Base-by-base conservation (phyloP, 768 basidiomycete species). In the Suillus occidentalis region DNA sequence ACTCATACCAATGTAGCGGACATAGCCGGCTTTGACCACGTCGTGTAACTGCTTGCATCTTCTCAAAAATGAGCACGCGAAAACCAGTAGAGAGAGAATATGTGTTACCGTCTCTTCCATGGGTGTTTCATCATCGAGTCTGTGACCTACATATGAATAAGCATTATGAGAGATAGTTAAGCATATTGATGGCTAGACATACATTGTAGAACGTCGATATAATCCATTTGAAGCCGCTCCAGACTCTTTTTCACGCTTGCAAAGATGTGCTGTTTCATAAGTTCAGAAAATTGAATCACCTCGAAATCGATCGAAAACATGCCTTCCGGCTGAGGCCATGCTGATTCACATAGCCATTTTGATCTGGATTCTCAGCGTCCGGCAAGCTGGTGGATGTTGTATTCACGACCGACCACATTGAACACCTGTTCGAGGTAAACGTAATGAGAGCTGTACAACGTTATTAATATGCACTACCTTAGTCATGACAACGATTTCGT, bases 401-500 rank as follows among this genome's bases (percentile, higher is more conserved):
- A 70, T 62, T 72, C 63, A 43, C 67, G 69, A 18, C 66, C 71
- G 36, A 73, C 70, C 36, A 80, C 77, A 70, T 84, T 85, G 71
- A 81, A 85, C 22, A 79, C 73, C 80, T 81, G 67, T 34, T 53
- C 25, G 16, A 52, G 16, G 43, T 25, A 28, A 43, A 34, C 34
- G 36, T 9, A 25, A 39, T 53, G 9, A 25, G 18, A 42, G 47
- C 37, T 39, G 43, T 52, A 47, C 50, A 34, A 57, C 18, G 28
- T 28, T 34, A 13, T 37, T 13, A 9, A 55, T 13, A 50, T 4
- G n/a, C 36, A 49, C 63, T 47, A 85, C 86, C 78, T 94, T 93
- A 63, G 92, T 91, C 80, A 93, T 83, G 18, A 94, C 84, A 20
- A 94, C 91, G 53, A 92, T 86, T 67, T 88, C 85, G 16, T 89